A percentile compares a stretch with the other conserved stretches of the same genome.
phyloP scores from a whole-genome alignment of 345 rosid species.

The Cardamine resedifolia region DNA sequence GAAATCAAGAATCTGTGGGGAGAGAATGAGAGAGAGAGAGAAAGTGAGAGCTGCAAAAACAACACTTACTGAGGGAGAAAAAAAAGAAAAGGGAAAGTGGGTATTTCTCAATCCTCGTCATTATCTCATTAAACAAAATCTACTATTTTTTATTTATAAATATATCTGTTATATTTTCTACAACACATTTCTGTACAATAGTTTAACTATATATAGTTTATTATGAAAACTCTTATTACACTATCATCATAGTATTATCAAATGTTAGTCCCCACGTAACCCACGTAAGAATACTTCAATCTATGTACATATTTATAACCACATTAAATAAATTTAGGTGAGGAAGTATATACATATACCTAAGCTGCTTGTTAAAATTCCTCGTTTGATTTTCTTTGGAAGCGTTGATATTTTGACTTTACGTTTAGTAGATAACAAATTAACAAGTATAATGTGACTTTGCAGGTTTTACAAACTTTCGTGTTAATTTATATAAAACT shows the following conservation, averaged over 20 bases:
- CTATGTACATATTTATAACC: neutral
- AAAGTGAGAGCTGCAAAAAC: neutral
- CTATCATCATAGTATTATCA: neutral
- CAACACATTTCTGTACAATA: neutral
- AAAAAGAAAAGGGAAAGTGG: neutral
- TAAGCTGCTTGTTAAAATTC: neutral
- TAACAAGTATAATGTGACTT: neutral
- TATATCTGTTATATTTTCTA: neutral
- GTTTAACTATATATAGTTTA: neutral
- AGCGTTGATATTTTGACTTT: neutral
- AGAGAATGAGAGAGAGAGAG: neutral
- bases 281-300: neutral
- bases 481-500: neutral
- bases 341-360: neutral
- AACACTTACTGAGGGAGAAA: neutral
- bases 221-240: neutral
- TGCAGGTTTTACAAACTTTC: neutral
- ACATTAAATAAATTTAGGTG: neutral
- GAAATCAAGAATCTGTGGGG: slow-evolving; percentile 33
- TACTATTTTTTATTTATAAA: neutral
- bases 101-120: slow-evolving; percentile 4
- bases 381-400: neutral
- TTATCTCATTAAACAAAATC: slow-evolving; percentile 22
- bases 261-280: neutral
- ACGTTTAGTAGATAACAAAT: neutral